Evolutionary conservation across 2,329 filamentous ascomycete genomes (phyloP).

Genomic region (Botrytis squamosa): DNA sequence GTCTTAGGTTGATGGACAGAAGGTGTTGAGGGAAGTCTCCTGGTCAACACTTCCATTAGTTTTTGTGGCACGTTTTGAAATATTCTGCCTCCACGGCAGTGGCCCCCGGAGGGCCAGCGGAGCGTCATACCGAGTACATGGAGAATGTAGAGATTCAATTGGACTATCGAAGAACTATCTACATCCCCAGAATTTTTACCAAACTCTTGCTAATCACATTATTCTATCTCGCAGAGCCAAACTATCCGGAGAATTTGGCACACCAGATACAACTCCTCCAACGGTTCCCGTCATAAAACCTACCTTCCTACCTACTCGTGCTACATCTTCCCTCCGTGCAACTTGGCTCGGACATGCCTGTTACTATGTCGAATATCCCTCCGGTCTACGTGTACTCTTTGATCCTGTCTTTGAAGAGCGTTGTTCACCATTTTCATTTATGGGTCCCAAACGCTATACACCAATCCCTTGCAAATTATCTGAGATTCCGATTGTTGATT

Average conservation of each 20-base stretch:
- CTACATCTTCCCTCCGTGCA: slow-evolving; percentile 62
- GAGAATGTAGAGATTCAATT: too few species aligned
- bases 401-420: slow-evolving; percentile 90
- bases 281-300: slow-evolving; percentile 61
- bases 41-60: neutral
- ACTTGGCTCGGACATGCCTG: slow-evolving; percentile 97
- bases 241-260: slow-evolving; percentile 31
- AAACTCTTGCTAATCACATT: neutral
- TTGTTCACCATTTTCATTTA: slow-evolving; percentile 71
- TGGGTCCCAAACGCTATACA: slow-evolving; percentile 77
- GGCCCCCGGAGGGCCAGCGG: neutral
- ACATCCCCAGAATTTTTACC: neutral
- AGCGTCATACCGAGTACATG: neutral
- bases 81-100: neutral
- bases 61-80: neutral
- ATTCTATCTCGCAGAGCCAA: neutral
- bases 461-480: slow-evolving; percentile 71
- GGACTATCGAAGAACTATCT: neutral
- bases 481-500: slow-evolving; percentile 75
- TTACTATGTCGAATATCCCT: slow-evolving; percentile 87
- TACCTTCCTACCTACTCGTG: slow-evolving; percentile 54
- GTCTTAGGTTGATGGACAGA: neutral
- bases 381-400: slow-evolving; percentile 83
- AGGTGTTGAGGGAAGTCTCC: neutral
- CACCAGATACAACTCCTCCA: slow-evolving; percentile 60